A percentile compares a stretch with the other conserved stretches of the same genome.
phyloP scores from a whole-genome alignment of 129 eudicot species.

The Lactuca saligna region DNA sequence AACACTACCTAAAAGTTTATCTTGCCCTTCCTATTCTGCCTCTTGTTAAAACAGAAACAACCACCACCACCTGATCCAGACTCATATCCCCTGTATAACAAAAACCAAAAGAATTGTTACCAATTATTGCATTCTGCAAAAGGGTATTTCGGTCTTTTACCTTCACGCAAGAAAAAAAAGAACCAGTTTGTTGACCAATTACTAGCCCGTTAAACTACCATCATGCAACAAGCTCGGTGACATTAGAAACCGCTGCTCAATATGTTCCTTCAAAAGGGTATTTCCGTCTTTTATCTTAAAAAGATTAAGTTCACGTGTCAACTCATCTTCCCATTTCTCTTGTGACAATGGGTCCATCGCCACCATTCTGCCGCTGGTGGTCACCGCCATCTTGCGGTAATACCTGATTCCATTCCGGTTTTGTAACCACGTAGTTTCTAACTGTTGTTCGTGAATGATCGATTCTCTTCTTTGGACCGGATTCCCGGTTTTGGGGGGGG shows the following conservation, averaged over 20 bases:
- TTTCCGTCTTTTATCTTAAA: conserved; percentile 57
- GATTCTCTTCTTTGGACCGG: conserved; percentile 91
- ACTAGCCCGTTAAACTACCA: too few species aligned
- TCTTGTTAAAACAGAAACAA: conserved; percentile 72
- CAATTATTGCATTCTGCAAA: too few species aligned
- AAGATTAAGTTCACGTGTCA: conserved; percentile 61
- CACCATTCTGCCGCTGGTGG: conserved; percentile 42
- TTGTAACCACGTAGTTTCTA: conserved; percentile 75
- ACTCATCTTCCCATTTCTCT: conserved; percentile 77
- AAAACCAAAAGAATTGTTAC: background rate
- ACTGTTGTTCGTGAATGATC: conserved; percentile 81
- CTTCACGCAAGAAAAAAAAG: conserved; percentile 1
- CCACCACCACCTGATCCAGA: conserved; percentile 80
- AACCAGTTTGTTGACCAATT: too few species aligned
- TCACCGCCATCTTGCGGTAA: conserved; percentile 91
- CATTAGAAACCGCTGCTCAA: conserved; percentile 41
- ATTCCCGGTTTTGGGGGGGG: conserved; percentile 25
- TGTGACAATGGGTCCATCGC: conserved; percentile 32
- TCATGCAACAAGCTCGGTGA: too few species aligned
- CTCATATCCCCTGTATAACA: conserved; percentile 60
- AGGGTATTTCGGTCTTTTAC: too few species aligned
- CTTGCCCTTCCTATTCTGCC: conserved; percentile 58
- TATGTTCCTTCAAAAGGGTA: conserved; percentile 48
- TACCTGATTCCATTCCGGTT: conserved; percentile 89
- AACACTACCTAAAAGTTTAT: conserved; percentile 25